These are phyloP conservation scores for Metschnikowia lachancei DNA, from an alignment of 805 yeast genomes.

Conservation along the genomic window DNA sequence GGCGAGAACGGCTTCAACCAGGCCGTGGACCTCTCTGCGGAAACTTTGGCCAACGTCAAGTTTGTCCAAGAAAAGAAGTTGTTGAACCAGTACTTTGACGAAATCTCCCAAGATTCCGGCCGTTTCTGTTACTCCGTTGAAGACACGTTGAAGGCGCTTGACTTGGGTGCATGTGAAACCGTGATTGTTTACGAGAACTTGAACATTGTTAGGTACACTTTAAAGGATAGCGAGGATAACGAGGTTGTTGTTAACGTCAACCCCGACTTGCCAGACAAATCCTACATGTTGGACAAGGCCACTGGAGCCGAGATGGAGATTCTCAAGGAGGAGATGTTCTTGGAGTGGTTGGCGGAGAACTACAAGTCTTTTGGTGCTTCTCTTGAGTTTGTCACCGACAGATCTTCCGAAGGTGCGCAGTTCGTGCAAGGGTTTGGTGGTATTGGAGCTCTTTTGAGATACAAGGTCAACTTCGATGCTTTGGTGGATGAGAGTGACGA, in stretches of 20 bases:
- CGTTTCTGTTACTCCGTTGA: slow-evolving; percentile 97
- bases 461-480: slow-evolving; percentile 96
- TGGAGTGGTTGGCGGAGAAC: slow-evolving; percentile 98
- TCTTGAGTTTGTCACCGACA: slow-evolving; percentile 93
- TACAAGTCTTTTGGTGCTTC: slow-evolving; percentile 93
- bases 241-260: slow-evolving; percentile 69
- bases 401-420: slow-evolving; percentile 98
- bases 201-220: slow-evolving; percentile 76
- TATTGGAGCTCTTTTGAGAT: slow-evolving; percentile 93
- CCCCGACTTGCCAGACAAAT: slow-evolving; percentile 72
- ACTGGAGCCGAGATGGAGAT: slow-evolving; percentile 93
- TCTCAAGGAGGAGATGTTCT: slow-evolving; percentile 75
- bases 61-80: slow-evolving; percentile 98
- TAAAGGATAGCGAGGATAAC: slow-evolving; percentile 78
- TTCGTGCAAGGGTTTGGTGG: slow-evolving; percentile 99
- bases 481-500: slow-evolving; percentile 75
- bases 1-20: slow-evolving; percentile 99
- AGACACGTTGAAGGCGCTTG: slow-evolving; percentile 94
- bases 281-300: slow-evolving; percentile 72
- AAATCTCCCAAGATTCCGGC: slow-evolving; percentile 96
- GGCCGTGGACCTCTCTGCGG: slow-evolving; percentile 97
- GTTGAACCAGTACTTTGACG: slow-evolving; percentile 89
- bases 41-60: slow-evolving; percentile 93
- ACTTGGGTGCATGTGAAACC: slow-evolving; percentile 92
- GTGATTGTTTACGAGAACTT: slow-evolving; percentile 91